Conservation (phyloP, 495 filamentous ascomycete species). For the Cercophora scortea region DNA sequence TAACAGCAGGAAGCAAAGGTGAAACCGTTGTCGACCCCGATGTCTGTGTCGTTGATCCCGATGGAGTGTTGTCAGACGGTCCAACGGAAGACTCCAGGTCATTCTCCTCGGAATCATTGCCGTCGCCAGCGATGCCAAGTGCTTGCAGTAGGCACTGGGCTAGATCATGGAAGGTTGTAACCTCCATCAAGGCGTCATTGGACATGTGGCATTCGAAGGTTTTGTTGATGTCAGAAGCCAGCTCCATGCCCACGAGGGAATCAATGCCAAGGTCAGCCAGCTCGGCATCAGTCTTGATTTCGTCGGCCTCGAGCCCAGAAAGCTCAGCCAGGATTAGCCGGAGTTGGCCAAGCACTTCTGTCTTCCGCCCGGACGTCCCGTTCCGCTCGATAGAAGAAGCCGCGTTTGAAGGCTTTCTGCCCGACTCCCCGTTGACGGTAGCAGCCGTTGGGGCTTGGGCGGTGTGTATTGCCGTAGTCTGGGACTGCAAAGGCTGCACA, state of each 20-base stretch:
- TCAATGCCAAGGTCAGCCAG: background rate
- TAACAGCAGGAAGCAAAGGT: too few relatives aligned
- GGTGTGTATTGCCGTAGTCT: background rate
- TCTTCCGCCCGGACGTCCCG: too few relatives aligned
- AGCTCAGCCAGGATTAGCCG: slow-evolving; percentile 34
- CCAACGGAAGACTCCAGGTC: background rate
- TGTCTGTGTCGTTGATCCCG: too few relatives aligned
- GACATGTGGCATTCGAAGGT: too few relatives aligned
- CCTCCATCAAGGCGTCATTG: too few relatives aligned
- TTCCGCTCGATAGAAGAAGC: background rate
- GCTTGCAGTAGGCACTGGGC: too few relatives aligned
- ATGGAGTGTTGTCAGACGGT: too few relatives aligned
- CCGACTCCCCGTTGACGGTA: background rate
- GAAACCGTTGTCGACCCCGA: too few relatives aligned
- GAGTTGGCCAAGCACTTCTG: slow-evolving; percentile 3
- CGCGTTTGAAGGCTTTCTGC: background rate
- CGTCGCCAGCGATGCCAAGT: too few relatives aligned
- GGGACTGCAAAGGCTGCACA: background rate
- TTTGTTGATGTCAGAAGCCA: too few relatives aligned
- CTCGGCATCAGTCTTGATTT: background rate
- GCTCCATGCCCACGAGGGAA: background rate
- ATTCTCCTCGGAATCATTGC: too few relatives aligned
- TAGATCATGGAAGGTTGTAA: too few relatives aligned
- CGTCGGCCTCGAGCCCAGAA: slow-evolving; percentile 5
- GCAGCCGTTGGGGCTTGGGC: background rate